Evolutionary conservation across 345 rosid genomes (phyloP).

Genomic region (Pistacia integerrima): DNA sequence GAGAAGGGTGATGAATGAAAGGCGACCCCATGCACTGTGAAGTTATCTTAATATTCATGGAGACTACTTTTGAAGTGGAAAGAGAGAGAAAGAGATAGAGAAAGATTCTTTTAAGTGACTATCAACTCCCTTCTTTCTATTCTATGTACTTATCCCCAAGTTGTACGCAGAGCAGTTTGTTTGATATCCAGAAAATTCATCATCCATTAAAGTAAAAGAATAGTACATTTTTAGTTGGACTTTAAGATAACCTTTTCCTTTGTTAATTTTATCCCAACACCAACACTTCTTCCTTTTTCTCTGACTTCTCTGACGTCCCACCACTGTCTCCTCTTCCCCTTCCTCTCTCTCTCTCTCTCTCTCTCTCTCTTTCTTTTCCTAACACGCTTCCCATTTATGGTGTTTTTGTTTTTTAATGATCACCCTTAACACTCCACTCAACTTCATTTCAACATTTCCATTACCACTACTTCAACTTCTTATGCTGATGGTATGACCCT

Average conservation of each 20-base stretch:
- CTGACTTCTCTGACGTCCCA: slow-evolving; percentile 57
- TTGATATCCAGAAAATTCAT: too few relatives aligned
- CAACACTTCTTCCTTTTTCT: slow-evolving; percentile 19
- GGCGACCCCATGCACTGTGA: too few relatives aligned
- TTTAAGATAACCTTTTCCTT: slow-evolving; percentile 4
- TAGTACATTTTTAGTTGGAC: slow-evolving; percentile 16
- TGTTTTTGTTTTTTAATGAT: slow-evolving; percentile 19
- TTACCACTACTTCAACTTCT: background rate
- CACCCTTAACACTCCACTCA: background rate
- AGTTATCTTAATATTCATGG: too few relatives aligned
- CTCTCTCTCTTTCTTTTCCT: slow-evolving; percentile 15
- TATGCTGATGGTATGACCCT: slow-evolving; percentile 10
- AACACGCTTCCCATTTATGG: slow-evolving; percentile 9
- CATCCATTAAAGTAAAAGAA: background rate
- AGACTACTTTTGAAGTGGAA: too few relatives aligned
- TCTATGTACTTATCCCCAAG: too few relatives aligned
- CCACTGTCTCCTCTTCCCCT: slow-evolving; percentile 54
- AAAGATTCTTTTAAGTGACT: too few relatives aligned
- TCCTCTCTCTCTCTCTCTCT: slow-evolving; percentile 18
- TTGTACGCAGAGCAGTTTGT: too few relatives aligned
- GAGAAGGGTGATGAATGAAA: too few relatives aligned
- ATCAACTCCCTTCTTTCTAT: too few relatives aligned
- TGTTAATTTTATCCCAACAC: slow-evolving; percentile 24
- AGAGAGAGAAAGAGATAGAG: too few relatives aligned
- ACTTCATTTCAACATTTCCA: slow-evolving; percentile 16